phyloP scores from a whole-genome alignment of 2,329 filamentous ascomycete genomes.

The Beauveria scarabaeidicola region DNA sequence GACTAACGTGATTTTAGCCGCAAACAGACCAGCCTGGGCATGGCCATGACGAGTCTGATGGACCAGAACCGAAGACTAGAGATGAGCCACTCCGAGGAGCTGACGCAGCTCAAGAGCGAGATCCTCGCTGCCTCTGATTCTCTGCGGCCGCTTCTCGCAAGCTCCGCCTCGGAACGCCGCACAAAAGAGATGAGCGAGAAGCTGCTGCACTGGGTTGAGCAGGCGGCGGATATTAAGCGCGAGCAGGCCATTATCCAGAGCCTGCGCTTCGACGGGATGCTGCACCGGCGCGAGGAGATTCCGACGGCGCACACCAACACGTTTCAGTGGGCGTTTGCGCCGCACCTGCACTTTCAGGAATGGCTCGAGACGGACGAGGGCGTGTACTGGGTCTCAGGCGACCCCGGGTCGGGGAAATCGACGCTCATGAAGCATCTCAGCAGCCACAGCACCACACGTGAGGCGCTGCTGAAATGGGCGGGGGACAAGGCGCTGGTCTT shows the following conservation, averaged over 20 bases:
- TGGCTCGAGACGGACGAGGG: constrained; percentile 20
- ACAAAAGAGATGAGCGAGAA: background rate
- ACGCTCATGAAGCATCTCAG: constrained; percentile 31
- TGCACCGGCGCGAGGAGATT: background rate
- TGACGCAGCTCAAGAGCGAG: background rate
- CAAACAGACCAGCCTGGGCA: background rate
- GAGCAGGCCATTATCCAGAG: background rate
- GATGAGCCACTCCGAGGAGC: background rate
- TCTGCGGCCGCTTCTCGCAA: background rate
- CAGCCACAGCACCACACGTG: constrained; percentile 13
- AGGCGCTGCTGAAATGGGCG: constrained; percentile 23
- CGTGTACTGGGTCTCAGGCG: constrained; percentile 29
- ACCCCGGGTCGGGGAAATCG: constrained; percentile 34
- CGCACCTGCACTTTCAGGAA: constrained; percentile 1
- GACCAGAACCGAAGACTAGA: background rate
- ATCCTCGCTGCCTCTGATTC: background rate
- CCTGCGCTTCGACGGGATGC: background rate
- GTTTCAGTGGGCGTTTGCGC: background rate
- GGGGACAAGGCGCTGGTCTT: constrained; percentile 14
- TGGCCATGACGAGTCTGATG: background rate
- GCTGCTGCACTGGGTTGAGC: background rate
- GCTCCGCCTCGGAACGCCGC: background rate
- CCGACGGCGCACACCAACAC: background rate
- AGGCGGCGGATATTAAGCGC: background rate
- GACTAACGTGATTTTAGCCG: background rate